Base-by-base conservation (phyloP, 2,329 filamentous ascomycete species). In the Fusarium sp. region DNA sequence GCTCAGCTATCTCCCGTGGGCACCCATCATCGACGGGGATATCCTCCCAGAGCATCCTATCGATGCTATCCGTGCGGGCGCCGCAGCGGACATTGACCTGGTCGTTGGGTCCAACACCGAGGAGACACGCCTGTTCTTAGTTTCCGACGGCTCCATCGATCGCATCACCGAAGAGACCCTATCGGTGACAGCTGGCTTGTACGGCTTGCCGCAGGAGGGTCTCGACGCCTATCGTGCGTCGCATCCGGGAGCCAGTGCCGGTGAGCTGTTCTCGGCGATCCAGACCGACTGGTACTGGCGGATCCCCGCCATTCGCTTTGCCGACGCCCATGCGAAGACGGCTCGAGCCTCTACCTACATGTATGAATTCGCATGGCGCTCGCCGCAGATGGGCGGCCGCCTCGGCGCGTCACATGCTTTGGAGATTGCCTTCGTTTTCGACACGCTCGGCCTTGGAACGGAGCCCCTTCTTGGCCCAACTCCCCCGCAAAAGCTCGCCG, bases 401-500 rank as follows among this genome's bases (percentile, higher is more conserved):
- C 30, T 50, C 2, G 47, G 47, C 12, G 47, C 47, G 5, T 33
- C 30, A 9, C 47, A 50, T 33, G 23, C 47, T 6, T 50, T 50
- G 2, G 47, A 50, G 47, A 50, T 50, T 5, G 30, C 47, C 7
- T 50, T 50, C 2, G 47, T 50, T 9, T 50, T 50, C 30, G 30
- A 50, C 30, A 33, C 47, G 30, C 47, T 50, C 10, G 30, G 30
- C 5, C 21, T 50, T 11, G 47, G 47, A 13, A 50, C 47, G 15
- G 21, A 33, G 10, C 21, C 47, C 4, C 47, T 50, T 50, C 47
- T 33, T 18, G 47, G 47, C 8, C 47, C 47, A 50, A 4, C 47
- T 2, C 47, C 47, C 0, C 0, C 0, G 10, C 47, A 50, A 19
- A 30, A 33, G 3, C 21, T 50, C 10, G 47, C 16, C 19, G 47